Evolutionary conservation across 2,329 filamentous ascomycete genomes (phyloP).

Genomic region (Rhexocercosporidium sp.): DNA sequence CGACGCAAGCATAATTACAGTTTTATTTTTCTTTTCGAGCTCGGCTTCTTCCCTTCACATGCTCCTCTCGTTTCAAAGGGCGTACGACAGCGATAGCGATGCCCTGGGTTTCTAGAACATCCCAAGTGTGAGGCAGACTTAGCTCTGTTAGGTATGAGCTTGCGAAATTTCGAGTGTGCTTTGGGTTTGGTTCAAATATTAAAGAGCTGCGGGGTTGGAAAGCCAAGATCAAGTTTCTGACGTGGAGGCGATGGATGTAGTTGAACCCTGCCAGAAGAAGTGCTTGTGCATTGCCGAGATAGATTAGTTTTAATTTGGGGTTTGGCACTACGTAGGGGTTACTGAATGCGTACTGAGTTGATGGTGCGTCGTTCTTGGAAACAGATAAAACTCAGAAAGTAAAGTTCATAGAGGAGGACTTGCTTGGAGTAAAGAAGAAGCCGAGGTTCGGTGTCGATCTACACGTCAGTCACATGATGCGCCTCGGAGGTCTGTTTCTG

Average conservation of each 20-base stretch:
- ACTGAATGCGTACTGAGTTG: background rate
- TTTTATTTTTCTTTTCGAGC: background rate
- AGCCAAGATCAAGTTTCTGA: slow-evolving; percentile 4
- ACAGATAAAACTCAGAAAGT: background rate
- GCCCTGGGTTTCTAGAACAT: background rate
- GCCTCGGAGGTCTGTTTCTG: too few species aligned
- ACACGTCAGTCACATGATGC: slow-evolving; percentile 1
- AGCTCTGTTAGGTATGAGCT: background rate
- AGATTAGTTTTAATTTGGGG: background rate
- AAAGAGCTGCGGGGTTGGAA: background rate
- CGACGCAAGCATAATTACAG: background rate
- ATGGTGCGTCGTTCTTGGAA: slow-evolving; percentile 2
- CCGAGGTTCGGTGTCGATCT: background rate
- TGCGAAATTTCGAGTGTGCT: background rate
- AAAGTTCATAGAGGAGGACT: too few species aligned
- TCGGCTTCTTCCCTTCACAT: slow-evolving; percentile 4
- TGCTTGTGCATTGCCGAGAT: slow-evolving; percentile 1
- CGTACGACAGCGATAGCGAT: too few species aligned
- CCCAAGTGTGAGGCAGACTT: background rate
- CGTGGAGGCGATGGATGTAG: background rate
- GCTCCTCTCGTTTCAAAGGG: background rate
- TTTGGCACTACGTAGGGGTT: background rate
- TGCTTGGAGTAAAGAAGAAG: background rate
- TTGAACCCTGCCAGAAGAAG: background rate
- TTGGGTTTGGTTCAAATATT: background rate